These are phyloP conservation scores for Thermochaetoides thermophila DNA, from an alignment of 495 filamentous ascomycete species.

Conservation along the genomic window DNA sequence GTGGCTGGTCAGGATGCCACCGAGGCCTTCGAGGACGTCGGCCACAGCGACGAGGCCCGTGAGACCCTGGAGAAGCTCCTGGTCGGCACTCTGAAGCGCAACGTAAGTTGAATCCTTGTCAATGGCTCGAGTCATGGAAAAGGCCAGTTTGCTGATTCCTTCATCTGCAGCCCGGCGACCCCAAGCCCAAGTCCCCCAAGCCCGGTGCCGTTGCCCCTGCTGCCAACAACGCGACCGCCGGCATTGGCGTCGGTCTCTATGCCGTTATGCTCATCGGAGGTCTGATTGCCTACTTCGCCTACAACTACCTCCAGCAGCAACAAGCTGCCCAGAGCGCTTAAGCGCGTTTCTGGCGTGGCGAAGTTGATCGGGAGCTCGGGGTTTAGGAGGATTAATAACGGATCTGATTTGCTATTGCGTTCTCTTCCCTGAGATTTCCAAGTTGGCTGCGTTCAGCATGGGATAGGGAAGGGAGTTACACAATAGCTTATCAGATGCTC, in stretches of 20 bases:
- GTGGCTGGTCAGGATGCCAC: conserved; percentile 93
- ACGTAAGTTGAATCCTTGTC: conserved; percentile 40
- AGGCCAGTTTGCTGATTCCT: conserved; percentile 3
- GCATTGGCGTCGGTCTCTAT: conserved; percentile 70
- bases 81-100: conserved; percentile 71
- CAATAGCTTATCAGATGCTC: no score
- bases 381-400: no score
- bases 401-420: no score
- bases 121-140: no score
- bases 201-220: conserved; percentile 31
- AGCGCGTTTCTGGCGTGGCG: neutral
- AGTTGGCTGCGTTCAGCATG: no score
- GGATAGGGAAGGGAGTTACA: no score
- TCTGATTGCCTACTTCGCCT: conserved; percentile 62
- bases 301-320: conserved; percentile 67
- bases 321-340: conserved; percentile 27
- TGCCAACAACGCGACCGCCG: conserved; percentile 34
- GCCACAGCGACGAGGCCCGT: conserved; percentile 96
- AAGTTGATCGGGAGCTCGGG: no score
- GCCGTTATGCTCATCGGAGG: conserved; percentile 67
- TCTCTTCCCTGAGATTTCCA: no score
- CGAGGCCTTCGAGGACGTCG: conserved; percentile 98
- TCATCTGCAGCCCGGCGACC: conserved; percentile 61
- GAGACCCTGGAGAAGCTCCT: conserved; percentile 74
- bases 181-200: conserved; percentile 44